Conservation (phyloP, 768 basidiomycete genomes). For the Tylopilus felleus region DNA sequence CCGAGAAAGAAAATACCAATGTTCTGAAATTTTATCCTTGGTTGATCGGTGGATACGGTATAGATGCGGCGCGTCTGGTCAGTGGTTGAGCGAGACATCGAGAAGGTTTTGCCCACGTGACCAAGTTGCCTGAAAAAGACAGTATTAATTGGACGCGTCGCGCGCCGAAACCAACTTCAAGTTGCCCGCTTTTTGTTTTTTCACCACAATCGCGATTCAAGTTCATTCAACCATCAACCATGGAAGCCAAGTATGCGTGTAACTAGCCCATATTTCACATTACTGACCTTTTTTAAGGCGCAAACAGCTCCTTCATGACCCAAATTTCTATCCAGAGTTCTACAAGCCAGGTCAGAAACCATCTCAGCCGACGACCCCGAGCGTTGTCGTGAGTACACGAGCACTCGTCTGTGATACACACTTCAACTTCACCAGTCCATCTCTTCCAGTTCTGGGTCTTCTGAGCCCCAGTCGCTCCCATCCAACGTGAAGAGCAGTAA, state of each 20-base stretch:
- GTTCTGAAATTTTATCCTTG: no score
- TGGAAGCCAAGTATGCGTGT: conserved; percentile 27
- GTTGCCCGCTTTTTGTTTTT: conserved; percentile 1
- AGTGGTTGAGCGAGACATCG: no score
- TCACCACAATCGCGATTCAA: background rate
- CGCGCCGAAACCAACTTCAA: conserved; percentile 11
- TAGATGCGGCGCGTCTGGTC: no score
- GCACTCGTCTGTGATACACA: background rate
- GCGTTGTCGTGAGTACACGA: conserved; percentile 21
- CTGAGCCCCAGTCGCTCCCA: conserved; percentile 20
- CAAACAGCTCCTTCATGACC: conserved; percentile 24
- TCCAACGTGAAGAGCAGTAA: conserved; percentile 1
- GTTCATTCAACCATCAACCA: no score
- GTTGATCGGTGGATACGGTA: no score
- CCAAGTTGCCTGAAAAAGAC: no score
- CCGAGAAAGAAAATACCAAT: no score
- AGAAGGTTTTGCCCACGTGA: no score
- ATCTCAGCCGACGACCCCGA: conserved; percentile 2
- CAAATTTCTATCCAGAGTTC: conserved; percentile 31
- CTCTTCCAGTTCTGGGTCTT: conserved; percentile 22
- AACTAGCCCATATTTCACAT: no score
- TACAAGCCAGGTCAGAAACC: conserved; percentile 20
- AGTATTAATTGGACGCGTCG: conserved; percentile 24
- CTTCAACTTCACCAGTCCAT: conserved; percentile 17
- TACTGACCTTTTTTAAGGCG: conserved; percentile 16